Base-by-base conservation (phyloP, 2,329 filamentous ascomycete species). In the Rhytidhysteron rufulum region DNA sequence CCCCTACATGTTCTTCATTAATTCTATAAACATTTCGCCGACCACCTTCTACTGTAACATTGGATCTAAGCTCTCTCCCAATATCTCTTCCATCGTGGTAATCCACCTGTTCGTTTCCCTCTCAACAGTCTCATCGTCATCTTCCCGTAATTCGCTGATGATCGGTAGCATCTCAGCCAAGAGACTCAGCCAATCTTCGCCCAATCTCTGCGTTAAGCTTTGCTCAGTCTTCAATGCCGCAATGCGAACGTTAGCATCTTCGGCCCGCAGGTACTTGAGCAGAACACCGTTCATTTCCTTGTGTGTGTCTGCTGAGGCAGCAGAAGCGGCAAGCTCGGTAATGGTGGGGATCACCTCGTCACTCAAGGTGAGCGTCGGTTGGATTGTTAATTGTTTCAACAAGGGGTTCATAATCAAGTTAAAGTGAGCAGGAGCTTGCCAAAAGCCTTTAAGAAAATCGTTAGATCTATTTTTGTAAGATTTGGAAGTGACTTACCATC, bases 111-210 rank as follows among this genome's bases (percentile, higher is more conserved):
- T 79, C 27, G 89, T 91, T 72, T 95, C 90, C 58, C 82, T 75
- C 71, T 98, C 93, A 18, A 98, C 91, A 20, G 78, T 76, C 69
- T 97, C 93, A 59, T 97, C 90, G 52, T 97, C 93, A 62, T 98
- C 93, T 61, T 98, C 93, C 69, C 95, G 85, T 57, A 95, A 66
- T 71, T 98, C 93, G 57, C 88, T 94, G 54, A 99, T 95, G 49
- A 91, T 88, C 16, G 94, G 91, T 62, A 98, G 70, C 85, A 96
- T 97, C 76, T 98, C 93, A 0, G 91, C 88, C 60, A 97, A 66
- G 71, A 94, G 78, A 1, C 83, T 79, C 44, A 98, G 69, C 93
- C 93, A 98, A 60, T 98, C 93, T 63, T 97, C 90, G 43, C 90
- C 90, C 19, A 97, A 69, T 34, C 80, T 75, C 51, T 86, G 81